Conservation (phyloP, 2,329 filamentous ascomycete genomes). For the Huntiella bhutanensis region DNA sequence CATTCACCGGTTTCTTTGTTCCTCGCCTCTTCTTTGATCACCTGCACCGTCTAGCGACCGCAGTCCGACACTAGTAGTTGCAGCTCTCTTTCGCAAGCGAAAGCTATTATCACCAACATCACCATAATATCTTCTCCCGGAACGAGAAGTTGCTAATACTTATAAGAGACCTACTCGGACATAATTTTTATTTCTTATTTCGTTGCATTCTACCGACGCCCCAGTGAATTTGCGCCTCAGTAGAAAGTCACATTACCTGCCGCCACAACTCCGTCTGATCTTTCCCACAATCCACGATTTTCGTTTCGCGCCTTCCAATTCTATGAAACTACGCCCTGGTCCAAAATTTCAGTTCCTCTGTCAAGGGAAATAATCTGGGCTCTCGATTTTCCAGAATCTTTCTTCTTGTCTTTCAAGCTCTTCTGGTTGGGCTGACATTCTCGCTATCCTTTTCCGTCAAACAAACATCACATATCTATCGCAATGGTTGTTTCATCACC, state of each 20-base stretch:
- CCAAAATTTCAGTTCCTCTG: no score
- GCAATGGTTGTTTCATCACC: slow-evolving; percentile 86
- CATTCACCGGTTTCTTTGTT: slow-evolving; percentile 4
- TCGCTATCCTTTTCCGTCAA: background rate
- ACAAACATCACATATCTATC: background rate
- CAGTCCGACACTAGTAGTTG: background rate
- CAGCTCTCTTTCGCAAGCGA: background rate
- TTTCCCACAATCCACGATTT: slow-evolving; percentile 1
- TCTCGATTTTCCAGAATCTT: background rate
- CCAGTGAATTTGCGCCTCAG: background rate
- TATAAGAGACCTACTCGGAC: background rate
- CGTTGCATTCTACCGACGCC: background rate
- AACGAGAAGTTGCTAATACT: background rate
- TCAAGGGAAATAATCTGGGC: background rate
- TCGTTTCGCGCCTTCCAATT: slow-evolving; percentile 1
- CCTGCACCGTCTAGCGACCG: slow-evolving; percentile 1
- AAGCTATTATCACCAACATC: background rate
- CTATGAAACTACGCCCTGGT: no score
- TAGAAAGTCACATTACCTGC: background rate
- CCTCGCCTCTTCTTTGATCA: slow-evolving; percentile 1
- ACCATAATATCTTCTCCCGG: slow-evolving; percentile 3
- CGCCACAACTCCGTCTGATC: background rate
- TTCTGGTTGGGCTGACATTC: background rate
- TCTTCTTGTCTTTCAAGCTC: background rate
- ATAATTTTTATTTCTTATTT: slow-evolving; percentile 4